phyloP scores from a whole-genome alignment of 2,329 filamentous ascomycete genomes.

The Pseudogymnoascus sp. region DNA sequence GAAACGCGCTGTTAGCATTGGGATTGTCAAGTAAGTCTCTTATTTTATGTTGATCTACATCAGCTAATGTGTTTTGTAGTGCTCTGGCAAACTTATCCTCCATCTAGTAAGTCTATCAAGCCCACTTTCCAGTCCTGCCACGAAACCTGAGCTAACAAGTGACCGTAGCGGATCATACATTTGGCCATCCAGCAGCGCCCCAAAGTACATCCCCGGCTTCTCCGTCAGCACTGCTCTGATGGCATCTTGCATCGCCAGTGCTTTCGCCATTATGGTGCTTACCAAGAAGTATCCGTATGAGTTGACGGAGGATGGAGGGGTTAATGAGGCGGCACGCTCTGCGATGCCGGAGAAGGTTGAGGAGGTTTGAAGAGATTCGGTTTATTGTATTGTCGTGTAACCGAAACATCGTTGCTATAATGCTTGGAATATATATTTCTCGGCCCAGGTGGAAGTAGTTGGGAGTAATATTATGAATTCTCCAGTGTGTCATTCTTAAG shows the following conservation, averaged over 20 bases:
- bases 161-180: not conserved
- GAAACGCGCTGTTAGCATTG: slow-evolving; percentile 8
- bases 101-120: slow-evolving; percentile 6
- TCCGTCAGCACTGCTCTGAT: slow-evolving; percentile 14
- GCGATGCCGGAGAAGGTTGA: too few species aligned
- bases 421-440: too few species aligned
- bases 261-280: slow-evolving; percentile 14
- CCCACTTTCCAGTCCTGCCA: not conserved
- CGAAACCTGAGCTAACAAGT: not conserved
- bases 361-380: too few species aligned
- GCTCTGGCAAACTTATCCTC: not conserved
- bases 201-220: slow-evolving; percentile 11
- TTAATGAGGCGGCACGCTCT: slow-evolving; percentile 6
- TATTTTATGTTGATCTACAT: slow-evolving; percentile 21
- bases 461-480: too few species aligned
- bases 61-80: not conserved
- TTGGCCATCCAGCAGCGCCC: not conserved
- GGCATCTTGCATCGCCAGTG: slow-evolving; percentile 12
- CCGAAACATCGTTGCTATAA: too few species aligned
- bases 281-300: slow-evolving; percentile 13
- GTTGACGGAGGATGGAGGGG: slow-evolving; percentile 14
- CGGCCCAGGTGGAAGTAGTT: too few species aligned
- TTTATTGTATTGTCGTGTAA: too few species aligned
- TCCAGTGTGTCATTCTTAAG: too few species aligned
- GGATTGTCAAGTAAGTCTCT: slow-evolving; percentile 19